Conservation (phyloP, 2,329 filamentous ascomycete genomes). For the Davidsoniella australis region DNA sequence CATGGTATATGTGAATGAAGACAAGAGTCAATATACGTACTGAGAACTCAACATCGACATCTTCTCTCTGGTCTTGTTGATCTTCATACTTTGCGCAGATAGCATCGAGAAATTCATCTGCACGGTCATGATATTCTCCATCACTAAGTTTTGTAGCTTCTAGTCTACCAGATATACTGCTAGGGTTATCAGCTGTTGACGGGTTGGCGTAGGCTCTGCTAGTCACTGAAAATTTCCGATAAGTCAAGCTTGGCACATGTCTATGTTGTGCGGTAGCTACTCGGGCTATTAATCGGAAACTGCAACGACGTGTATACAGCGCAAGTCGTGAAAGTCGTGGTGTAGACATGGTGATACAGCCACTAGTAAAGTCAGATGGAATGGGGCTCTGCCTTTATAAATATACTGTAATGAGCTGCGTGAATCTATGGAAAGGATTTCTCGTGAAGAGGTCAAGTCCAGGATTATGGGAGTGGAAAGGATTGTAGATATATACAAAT, state of each 20-base stretch:
- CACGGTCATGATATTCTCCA: slow-evolving; percentile 57
- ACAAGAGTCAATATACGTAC: slow-evolving; percentile 33
- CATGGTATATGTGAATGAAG: not conserved
- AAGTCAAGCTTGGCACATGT: no score
- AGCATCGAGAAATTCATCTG: slow-evolving; percentile 55
- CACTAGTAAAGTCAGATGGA: no score
- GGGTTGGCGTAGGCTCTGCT: not conserved
- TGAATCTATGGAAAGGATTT: no score
- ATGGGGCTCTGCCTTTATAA: no score
- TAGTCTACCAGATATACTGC: not conserved
- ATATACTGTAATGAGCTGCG: no score
- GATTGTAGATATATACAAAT: no score
- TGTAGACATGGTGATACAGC: not conserved
- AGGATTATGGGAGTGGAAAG: no score
- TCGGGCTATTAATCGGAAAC: not conserved
- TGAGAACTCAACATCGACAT: slow-evolving; percentile 77
- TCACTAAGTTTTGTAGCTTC: slow-evolving; percentile 20
- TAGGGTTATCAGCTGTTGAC: slow-evolving; percentile 1
- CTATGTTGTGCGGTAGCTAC: not conserved
- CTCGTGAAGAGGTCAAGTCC: no score
- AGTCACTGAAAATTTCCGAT: no score
- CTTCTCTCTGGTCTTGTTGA: slow-evolving; percentile 52
- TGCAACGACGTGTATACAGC: no score
- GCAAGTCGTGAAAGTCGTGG: not conserved
- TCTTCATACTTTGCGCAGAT: slow-evolving; percentile 48